Percentiles rank a stretch among this genome's conserved stretches.
These are phyloP conservation scores for Pestalotiopsis fici DNA, from an alignment of 2,329 filamentous ascomycete species.

Conservation along the genomic window DNA sequence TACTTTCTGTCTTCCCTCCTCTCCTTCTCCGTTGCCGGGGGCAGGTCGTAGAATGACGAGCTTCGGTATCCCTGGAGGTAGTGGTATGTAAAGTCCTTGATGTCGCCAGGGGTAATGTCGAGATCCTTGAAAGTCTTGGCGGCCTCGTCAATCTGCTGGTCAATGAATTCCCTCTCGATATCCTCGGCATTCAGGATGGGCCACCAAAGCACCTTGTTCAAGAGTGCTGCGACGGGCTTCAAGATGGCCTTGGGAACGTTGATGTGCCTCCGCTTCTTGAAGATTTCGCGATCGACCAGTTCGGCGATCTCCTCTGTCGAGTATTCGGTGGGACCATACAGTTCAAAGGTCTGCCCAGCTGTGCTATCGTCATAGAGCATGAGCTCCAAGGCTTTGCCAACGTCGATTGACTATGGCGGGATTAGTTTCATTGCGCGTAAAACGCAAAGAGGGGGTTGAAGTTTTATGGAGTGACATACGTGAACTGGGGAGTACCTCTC, in stretches of 20 bases:
- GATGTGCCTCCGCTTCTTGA: slow-evolving; percentile 85
- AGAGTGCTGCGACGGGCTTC: slow-evolving; percentile 70
- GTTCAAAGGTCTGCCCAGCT: slow-evolving; percentile 87
- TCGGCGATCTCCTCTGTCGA: slow-evolving; percentile 83
- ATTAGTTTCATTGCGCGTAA: neutral
- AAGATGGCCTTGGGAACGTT: slow-evolving; percentile 83
- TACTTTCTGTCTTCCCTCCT: slow-evolving; percentile 96
- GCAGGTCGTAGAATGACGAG: slow-evolving; percentile 86
- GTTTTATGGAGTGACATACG: slow-evolving; percentile 59
- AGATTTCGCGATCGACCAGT: slow-evolving; percentile 88
- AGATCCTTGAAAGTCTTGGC: slow-evolving; percentile 97
- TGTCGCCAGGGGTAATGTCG: slow-evolving; percentile 83
- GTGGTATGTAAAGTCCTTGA: slow-evolving; percentile 86
- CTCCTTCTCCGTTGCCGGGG: slow-evolving; percentile 92
- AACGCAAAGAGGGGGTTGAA: neutral
- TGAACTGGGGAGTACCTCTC: slow-evolving; percentile 92
- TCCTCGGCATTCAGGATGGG: slow-evolving; percentile 79
- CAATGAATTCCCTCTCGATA: slow-evolving; percentile 88
- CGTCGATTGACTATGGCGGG: slow-evolving; percentile 72
- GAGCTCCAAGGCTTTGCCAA: slow-evolving; percentile 82
- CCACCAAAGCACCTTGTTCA: slow-evolving; percentile 92
- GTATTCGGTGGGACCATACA: slow-evolving; percentile 93
- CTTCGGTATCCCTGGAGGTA: slow-evolving; percentile 94
- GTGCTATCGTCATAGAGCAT: slow-evolving; percentile 93
- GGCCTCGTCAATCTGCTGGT: slow-evolving; percentile 85